Percentiles rank a stretch among this genome's conserved stretches.
These are phyloP conservation scores for Cinnamomum chago DNA, from an alignment of 164 flowering plant species.

Conservation along the genomic window DNA sequence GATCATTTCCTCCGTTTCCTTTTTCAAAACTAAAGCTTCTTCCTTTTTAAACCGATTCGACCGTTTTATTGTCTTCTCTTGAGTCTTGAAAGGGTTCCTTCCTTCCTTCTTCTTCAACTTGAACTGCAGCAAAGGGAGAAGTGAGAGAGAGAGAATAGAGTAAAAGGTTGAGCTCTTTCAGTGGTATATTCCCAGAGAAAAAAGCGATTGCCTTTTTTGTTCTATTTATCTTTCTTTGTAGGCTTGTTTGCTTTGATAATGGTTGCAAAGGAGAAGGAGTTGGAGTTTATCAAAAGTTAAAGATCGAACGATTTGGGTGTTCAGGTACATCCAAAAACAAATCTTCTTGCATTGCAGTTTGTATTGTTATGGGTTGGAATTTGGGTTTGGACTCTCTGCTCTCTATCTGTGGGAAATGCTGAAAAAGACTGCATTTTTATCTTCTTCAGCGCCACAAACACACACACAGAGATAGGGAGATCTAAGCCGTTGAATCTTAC, in stretches of 20 bases:
- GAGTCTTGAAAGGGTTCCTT: neutral
- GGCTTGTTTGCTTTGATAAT: neutral
- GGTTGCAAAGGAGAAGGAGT: neutral
- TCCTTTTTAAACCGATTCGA: neutral
- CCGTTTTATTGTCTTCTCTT: neutral
- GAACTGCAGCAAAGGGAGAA: neutral
- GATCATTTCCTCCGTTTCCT: neutral
- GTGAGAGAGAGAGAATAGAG: neutral
- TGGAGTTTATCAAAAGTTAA: neutral
- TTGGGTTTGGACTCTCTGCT: too few relatives aligned
- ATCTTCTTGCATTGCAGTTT: too few relatives aligned
- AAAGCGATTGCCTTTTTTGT: neutral
- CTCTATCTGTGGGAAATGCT: too few relatives aligned
- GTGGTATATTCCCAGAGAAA: neutral
- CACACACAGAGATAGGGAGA: too few relatives aligned
- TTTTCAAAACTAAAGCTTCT: neutral
- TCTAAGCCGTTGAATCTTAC: too few relatives aligned
- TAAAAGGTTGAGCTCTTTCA: neutral
- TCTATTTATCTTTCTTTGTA: neutral
- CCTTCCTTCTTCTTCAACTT: too few relatives aligned
- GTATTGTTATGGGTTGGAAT: too few relatives aligned
- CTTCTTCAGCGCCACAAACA: too few relatives aligned
- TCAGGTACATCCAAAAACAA: too few relatives aligned
- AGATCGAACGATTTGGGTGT: too few relatives aligned
- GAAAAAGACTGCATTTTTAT: too few relatives aligned